Percentiles rank a stretch among this genome's conserved stretches.
phyloP scores from a whole-genome alignment of 768 basidiomycete species.

The Termitomyces sp. region DNA sequence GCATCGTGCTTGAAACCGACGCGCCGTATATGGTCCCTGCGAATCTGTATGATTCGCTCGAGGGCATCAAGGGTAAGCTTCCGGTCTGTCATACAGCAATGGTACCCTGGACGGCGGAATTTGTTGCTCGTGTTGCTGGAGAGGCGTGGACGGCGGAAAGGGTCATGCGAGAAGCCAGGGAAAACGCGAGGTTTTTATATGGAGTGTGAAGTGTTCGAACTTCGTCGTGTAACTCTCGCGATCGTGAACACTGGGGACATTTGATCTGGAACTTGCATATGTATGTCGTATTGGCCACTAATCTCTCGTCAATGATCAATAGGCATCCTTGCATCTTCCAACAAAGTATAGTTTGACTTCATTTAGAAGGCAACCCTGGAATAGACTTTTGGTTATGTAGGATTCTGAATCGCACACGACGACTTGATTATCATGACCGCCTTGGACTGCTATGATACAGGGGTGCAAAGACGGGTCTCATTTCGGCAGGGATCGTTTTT shows the following conservation, averaged over 20 bases:
- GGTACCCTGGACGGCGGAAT: constrained; percentile 85
- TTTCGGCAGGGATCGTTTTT: too few species aligned
- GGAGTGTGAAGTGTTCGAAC: constrained; percentile 37
- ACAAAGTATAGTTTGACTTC: too few species aligned
- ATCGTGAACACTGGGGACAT: too few species aligned
- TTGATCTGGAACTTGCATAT: too few species aligned
- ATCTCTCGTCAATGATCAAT: background rate
- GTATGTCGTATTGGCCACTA: too few species aligned
- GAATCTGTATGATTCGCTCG: constrained; percentile 61
- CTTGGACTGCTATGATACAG: too few species aligned
- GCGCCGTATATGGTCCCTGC: constrained; percentile 85
- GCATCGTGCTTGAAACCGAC: constrained; percentile 78
- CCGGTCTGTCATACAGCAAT: constrained; percentile 77
- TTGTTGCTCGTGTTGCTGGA: constrained; percentile 50
- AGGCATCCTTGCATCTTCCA: background rate
- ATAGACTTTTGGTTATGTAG: too few species aligned
- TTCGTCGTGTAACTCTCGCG: background rate
- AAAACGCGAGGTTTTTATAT: constrained; percentile 65
- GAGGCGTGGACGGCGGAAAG: constrained; percentile 48
- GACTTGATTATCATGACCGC: too few species aligned
- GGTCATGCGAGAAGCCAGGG: constrained; percentile 58
- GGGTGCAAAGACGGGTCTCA: too few species aligned
- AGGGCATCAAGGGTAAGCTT: constrained; percentile 52
- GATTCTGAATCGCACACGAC: too few species aligned
- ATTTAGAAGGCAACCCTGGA: too few species aligned